A percentile compares a stretch with the other conserved stretches of the same genome.
phyloP scores from a whole-genome alignment of 2,329 filamentous ascomycete genomes.

The Claviceps sp. region DNA sequence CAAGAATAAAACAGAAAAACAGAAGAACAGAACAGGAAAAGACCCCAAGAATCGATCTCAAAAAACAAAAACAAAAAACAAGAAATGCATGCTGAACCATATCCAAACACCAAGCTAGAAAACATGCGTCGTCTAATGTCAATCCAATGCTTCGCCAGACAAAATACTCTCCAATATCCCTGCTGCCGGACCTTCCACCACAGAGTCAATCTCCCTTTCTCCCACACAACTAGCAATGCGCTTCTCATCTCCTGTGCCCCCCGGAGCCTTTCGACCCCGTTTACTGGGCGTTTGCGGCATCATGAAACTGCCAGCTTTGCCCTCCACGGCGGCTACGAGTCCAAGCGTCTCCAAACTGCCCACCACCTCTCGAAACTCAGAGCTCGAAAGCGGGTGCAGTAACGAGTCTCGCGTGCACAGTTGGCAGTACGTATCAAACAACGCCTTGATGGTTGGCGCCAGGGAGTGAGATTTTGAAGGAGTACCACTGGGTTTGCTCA shows the following conservation, averaged over 20 bases:
- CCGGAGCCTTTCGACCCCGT: conserved; percentile 44
- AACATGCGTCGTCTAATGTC: conserved; percentile 3
- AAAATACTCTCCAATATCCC: conserved; percentile 51
- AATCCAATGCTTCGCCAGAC: conserved; percentile 46
- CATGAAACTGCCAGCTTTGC: conserved; percentile 53
- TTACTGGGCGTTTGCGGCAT: conserved; percentile 57
- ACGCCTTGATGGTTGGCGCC: conserved; percentile 68
- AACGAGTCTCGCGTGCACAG: conserved; percentile 82
- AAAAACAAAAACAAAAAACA: not conserved
- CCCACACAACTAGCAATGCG: conserved; percentile 65
- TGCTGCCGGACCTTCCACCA: conserved; percentile 48
- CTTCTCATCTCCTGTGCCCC: conserved; percentile 54
- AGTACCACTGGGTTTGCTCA: conserved; percentile 31
- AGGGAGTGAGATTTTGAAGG: conserved; percentile 47
- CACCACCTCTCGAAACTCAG: conserved; percentile 89
- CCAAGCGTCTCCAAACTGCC: conserved; percentile 81
- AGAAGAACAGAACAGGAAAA: not conserved
- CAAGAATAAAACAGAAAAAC: not conserved
- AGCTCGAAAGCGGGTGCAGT: conserved; percentile 75
- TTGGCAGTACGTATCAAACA: conserved; percentile 72
- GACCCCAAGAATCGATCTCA: too few relatives aligned
- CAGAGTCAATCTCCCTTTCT: conserved; percentile 63
- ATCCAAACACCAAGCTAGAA: not conserved
- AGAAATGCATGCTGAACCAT: not conserved
- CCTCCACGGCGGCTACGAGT: conserved; percentile 58